A percentile compares a stretch with the other conserved stretches of the same genome.
These are phyloP conservation scores for Anthracocystis setariae DNA, from an alignment of 1,284 basidiomycete genomes.

Conservation along the genomic window DNA sequence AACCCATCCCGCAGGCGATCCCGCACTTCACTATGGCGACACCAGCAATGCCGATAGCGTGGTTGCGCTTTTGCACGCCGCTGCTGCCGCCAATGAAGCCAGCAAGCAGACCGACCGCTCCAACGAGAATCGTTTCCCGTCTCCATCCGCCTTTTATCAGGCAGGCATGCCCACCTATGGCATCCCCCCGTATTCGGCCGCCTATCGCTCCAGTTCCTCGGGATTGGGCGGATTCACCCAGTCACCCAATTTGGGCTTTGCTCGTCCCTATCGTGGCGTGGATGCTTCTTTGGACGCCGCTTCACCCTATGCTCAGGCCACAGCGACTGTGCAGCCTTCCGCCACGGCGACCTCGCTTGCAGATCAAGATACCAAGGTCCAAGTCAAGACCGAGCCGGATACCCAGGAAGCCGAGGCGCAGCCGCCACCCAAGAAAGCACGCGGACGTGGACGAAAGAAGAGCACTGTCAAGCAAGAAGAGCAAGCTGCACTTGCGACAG, in stretches of 20 bases:
- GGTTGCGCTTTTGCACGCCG: constrained; percentile 46
- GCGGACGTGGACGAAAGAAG: constrained; percentile 42
- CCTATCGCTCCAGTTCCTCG: constrained; percentile 45
- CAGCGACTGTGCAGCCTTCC: constrained; percentile 34
- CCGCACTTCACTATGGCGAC: constrained; percentile 47
- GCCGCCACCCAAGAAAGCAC: constrained; percentile 33
- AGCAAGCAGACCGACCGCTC: constrained; percentile 41
- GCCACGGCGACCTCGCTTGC: constrained; percentile 23
- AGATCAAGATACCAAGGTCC: constrained; percentile 23
- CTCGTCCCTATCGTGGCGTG: constrained; percentile 40
- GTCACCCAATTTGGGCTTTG: constrained; percentile 47
- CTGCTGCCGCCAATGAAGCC: constrained; percentile 46
- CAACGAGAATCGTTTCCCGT: constrained; percentile 56
- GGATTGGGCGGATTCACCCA: constrained; percentile 42
- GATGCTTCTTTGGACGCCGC: constrained; percentile 35
- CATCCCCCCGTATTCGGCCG: constrained; percentile 48
- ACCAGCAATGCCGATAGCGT: constrained; percentile 49
- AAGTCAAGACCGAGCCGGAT: constrained; percentile 36
- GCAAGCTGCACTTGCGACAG: constrained; percentile 4
- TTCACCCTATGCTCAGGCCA: constrained; percentile 33
- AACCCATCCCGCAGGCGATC: constrained; percentile 35
- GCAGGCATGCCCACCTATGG: constrained; percentile 51
- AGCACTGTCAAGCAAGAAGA: constrained; percentile 24
- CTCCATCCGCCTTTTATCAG: constrained; percentile 56
- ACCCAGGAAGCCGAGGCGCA: constrained; percentile 13